Percentiles rank a stretch among this genome's conserved stretches.
phyloP scores from a whole-genome alignment of 2,329 filamentous ascomycete genomes.

The Alternaria solani region DNA sequence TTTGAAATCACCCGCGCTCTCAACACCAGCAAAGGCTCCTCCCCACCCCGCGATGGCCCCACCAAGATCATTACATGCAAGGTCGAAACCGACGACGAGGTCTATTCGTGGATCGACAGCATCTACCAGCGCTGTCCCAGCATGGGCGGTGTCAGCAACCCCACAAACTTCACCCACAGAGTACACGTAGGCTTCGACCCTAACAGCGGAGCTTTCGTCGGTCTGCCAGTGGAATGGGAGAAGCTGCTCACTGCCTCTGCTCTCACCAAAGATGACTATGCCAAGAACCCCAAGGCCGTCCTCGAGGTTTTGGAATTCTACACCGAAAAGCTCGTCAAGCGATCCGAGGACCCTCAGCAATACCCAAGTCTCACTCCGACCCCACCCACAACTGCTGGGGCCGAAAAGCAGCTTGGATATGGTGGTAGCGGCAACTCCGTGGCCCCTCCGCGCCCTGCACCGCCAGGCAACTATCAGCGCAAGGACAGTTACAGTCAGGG shows the following conservation, averaged over 20 bases:
- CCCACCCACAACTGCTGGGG: constrained; percentile 61
- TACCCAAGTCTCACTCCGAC: constrained; percentile 75
- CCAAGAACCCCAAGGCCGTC: constrained; percentile 80
- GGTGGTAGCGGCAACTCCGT: constrained; percentile 54
- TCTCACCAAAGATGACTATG: constrained; percentile 98
- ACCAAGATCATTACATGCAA: constrained; percentile 88
- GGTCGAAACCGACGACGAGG: constrained; percentile 93
- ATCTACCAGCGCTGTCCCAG: constrained; percentile 96
- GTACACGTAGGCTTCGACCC: constrained; percentile 98
- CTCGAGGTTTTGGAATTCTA: constrained; percentile 87
- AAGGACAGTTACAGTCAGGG: constrained; percentile 56
- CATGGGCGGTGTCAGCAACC: constrained; percentile 98
- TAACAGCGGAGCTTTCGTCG: constrained; percentile 92
- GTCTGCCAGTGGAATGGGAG: constrained; percentile 94
- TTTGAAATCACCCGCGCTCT: constrained; percentile 87
- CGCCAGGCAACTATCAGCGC: constrained; percentile 53
- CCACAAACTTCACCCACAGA: constrained; percentile 96
- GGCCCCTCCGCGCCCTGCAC: constrained; percentile 58
- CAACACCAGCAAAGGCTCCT: constrained; percentile 64
- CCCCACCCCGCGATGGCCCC: constrained; percentile 79
- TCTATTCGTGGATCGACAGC: constrained; percentile 99
- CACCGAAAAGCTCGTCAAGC: constrained; percentile 78
- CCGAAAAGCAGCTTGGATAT: constrained; percentile 61
- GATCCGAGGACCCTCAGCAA: constrained; percentile 73
- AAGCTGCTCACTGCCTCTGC: constrained; percentile 94